A percentile compares a stretch with the other conserved stretches of the same genome.
phyloP scores from a whole-genome alignment of 192 early-diverging fungal species.

The Dimargaris verticillata region DNA sequence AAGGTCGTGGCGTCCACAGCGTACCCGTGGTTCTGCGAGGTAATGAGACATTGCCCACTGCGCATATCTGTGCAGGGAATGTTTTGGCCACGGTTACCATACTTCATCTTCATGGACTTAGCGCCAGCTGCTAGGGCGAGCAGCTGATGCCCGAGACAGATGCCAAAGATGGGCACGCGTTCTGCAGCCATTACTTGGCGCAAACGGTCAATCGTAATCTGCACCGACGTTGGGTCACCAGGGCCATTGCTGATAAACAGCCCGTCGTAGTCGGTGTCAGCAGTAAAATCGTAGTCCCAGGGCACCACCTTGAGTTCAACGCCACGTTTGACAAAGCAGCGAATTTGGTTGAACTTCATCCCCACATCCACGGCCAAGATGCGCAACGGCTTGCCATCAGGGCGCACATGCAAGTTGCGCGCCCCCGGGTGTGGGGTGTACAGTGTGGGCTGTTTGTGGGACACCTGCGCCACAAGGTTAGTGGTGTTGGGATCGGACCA shows the following conservation, averaged over 20 bases:
- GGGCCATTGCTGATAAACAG: slow-evolving; percentile 91
- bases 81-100: slow-evolving; percentile 98
- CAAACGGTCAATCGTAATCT: slow-evolving; percentile 59
- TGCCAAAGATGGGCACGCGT: slow-evolving; percentile 92
- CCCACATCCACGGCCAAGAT: slow-evolving; percentile 93
- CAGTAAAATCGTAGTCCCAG: slow-evolving; percentile 87
- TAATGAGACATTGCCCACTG: slow-evolving; percentile 95
- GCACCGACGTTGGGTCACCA: slow-evolving; percentile 82
- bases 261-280: slow-evolving; percentile 58
- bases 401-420: slow-evolving; percentile 22
- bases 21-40: slow-evolving; percentile 97
- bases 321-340: slow-evolving; percentile 91
- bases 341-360: slow-evolving; percentile 98
- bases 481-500: slow-evolving; percentile 87
- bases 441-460: slow-evolving; percentile 57
- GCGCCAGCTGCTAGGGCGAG: slow-evolving; percentile 87
- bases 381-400: slow-evolving; percentile 27
- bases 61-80: slow-evolving; percentile 95
- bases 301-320: slow-evolving; percentile 88
- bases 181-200: slow-evolving; percentile 41
- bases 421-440: slow-evolving; percentile 55
- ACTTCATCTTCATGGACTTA: slow-evolving; percentile 89
- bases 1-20: slow-evolving; percentile 77
- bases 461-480: slow-evolving; percentile 92
- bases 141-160: slow-evolving; percentile 98